Base-by-base conservation (phyloP, 768 basidiomycete genomes). In the Boletellus ananas region DNA sequence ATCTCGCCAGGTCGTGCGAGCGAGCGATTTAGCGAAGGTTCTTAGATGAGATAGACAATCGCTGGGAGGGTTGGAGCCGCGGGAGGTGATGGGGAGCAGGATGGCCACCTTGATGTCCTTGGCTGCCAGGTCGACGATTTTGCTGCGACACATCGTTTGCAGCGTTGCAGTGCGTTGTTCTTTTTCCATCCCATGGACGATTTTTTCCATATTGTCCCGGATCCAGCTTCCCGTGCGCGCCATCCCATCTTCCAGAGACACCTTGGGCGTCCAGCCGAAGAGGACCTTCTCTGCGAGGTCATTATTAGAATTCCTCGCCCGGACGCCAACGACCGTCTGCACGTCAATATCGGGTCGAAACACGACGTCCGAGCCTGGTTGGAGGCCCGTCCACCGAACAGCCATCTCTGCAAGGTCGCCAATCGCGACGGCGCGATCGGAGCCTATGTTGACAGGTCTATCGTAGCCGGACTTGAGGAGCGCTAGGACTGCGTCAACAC, bases 11-110 rank as follows among this genome's bases (percentile, higher is more conserved):
- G 81, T 81, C 2, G 82, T 81, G 12, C 59, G 57, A 4, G 58
- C 34, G 14, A 83, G 63, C 4, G 79, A 79, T 17, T 56, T 47
- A 0, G 75, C 72, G 56, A 83, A 83, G 0, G 11, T 36, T 3
- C 45, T 21, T 6, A 84, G 73, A 33, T 74, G 67, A 4, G 59
- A 52, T 7, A 81, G 64, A 49, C 80, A 81, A 34, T 69, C 58
- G 1, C 54, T 49, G 0, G 72, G 72, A 5, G 62, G 51, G 2
- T 51, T 27, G 0, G 62, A 60, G 4, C 77, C 75, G 1, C 76
- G 70, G 8, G 81, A 83, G 1, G 81, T 83, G 56, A 84, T 72
- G 2, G 82, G 82, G 8, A 84, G 73, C 3, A 83, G 68, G 36
- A 83, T 69, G 2, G 76, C 82, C 55, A 81, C 79, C 6, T 63